Base-by-base conservation (phyloP, 495 filamentous ascomycete genomes). In the Clavariopsis aquatica region DNA sequence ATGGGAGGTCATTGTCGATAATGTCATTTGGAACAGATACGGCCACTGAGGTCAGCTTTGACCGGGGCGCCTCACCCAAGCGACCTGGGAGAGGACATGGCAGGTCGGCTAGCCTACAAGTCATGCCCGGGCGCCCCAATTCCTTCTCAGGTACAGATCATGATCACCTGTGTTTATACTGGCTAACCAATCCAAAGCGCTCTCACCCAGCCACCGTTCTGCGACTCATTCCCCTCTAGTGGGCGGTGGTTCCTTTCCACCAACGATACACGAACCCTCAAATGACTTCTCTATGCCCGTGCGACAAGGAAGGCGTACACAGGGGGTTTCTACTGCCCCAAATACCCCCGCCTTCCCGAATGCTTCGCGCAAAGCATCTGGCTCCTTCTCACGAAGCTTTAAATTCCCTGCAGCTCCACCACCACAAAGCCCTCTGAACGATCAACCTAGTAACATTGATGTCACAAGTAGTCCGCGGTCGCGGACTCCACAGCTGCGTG, bases 1-100 rank as follows among this genome's bases (percentile, higher is more conserved):
- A 90, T 72, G 84, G 86, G 63, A 77, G 93, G 72, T 96, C 93
- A 0, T 83, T 98, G 29, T 97, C 94, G n/a, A 98, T 98, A 65
- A 85, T 97, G 22, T 98, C 94, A 5, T 83, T 98, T 66, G 90
- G 90, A 17, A 87, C 84, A 52, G 85, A 86, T 57, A 84, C 88
- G 56, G 74, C 73, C 27, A 79, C 78, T 8, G 66, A 72, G 47
- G 64, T 70, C 45, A 69, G 73, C 57, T 77, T 79, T 71, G 67
- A 74, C 68, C 61, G 81, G 74, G 74, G 78, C 19, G 23, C 53
- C 4, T 45, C 59, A 7, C 72, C 82, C n/a, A 79, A 79, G 57
- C 78, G 83, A 52, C 80, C 85, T 23, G 59, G 60, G 26, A 84
- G 84, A 70, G 82, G 85, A 1, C 92, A 96, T 82, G 86, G 82